Conservation (phyloP, 1,284 basidiomycete genomes). For the Sanghuangporus sanghuang region DNA sequence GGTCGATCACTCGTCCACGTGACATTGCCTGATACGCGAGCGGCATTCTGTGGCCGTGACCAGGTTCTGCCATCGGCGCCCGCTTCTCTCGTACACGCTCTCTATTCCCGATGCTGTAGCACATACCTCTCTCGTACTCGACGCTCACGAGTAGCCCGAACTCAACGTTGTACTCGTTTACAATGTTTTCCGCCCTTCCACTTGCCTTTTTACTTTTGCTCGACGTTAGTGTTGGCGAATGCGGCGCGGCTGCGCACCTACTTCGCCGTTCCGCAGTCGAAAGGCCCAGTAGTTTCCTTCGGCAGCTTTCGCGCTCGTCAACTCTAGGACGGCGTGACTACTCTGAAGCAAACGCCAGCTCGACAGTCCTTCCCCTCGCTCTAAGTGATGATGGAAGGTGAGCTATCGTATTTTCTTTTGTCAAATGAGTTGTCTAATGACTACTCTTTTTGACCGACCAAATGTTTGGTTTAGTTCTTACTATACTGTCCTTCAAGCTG, state of each 20-base stretch:
- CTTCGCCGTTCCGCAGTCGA: not conserved
- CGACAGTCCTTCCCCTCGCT: constrained; percentile 2
- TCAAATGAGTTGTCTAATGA: not conserved
- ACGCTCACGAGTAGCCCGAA: not conserved
- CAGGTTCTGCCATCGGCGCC: not conserved
- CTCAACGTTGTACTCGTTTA: not conserved
- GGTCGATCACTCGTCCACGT: not conserved
- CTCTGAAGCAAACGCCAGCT: not conserved
- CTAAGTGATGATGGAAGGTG: constrained; percentile 12
- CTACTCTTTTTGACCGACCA: not conserved
- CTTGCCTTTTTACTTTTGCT: not conserved
- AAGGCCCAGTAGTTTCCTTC: not conserved
- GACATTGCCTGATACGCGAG: not conserved
- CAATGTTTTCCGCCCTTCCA: not conserved
- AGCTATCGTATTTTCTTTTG: not conserved
- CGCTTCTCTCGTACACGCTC: not conserved
- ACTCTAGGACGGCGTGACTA: not conserved
- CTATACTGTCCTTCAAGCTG: constrained; percentile 52
- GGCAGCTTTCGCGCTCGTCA: not conserved
- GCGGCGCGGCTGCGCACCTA: not conserved
- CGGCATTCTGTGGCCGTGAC: not conserved
- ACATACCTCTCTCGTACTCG: not conserved
- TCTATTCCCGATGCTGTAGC: not conserved
- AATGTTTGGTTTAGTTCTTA: constrained; percentile 45
- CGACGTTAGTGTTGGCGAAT: not conserved